Base-by-base conservation (phyloP, 169 alveolate species). In the Plasmodium gallinaceum region DNA sequence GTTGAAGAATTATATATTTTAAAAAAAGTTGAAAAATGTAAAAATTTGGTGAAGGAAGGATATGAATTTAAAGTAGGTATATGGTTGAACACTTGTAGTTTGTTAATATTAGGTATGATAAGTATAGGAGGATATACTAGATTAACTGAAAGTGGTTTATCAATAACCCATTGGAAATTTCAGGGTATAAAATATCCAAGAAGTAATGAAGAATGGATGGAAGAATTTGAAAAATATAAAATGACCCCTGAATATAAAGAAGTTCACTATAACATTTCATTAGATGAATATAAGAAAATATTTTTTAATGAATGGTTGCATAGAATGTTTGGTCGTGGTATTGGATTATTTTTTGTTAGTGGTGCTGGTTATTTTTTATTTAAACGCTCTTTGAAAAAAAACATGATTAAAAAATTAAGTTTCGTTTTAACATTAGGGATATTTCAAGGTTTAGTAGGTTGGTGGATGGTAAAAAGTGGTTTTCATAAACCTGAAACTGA, bases 161-260 rank as follows among this genome's bases (percentile, higher is more conserved):
- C 98, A 7, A 97, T 97, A 98, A 95, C 96, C 0, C 95, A 95
- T 70, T 97, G 99, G 99, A 88, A 94, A 12, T 95, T 97, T 48
- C 92, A 86, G 22, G 98, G 97, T 14, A 88, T 70, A 26, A 74
- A 88, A 37, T 94, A 94, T 46, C 99, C 99, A 0, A 80, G 70
- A 51, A 83, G 90, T 51, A 95, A 97, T 7, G 97, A 95, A 72
- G 97, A 90, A 58, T 97, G 99, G 99, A 66, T 66, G 45, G 83
- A 65, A 46, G 98, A 97, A 88, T 97, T 97, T 76, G 95, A 88
- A 7, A 85, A 88, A 48, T 96, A 96, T 74, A 96, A 95, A 88
- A 94, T 91, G 73, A 48, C 93, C 24, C 99, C 99, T 37, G 99
- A 97, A 88, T 97, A 95, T 90, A 64, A 92, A 74, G 80, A 93